phyloP scores from a whole-genome alignment of 805 yeast species.

The Sugiyamaella marilandica region DNA sequence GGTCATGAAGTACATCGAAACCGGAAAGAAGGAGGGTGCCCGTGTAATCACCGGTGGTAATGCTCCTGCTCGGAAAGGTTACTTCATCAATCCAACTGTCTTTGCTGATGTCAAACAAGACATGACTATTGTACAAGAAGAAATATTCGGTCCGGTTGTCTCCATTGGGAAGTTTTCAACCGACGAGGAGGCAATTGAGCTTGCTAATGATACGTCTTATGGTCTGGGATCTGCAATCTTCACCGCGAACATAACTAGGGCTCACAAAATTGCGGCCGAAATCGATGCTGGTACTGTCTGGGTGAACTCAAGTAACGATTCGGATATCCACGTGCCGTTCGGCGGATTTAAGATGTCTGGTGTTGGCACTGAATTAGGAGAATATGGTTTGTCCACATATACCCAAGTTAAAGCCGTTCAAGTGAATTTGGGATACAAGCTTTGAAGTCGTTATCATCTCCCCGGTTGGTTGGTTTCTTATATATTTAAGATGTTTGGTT shows the following conservation, averaged over 20 bases:
- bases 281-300: slow-evolving; percentile 86
- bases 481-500: too few relatives aligned
- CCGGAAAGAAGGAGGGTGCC: slow-evolving; percentile 83
- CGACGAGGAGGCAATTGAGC: slow-evolving; percentile 70
- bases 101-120: slow-evolving; percentile 74
- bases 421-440: slow-evolving; percentile 25
- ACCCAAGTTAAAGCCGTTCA: slow-evolving; percentile 80
- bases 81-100: slow-evolving; percentile 62
- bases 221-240: slow-evolving; percentile 81
- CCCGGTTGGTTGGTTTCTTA: too few relatives aligned
- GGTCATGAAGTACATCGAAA: slow-evolving; percentile 68
- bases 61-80: slow-evolving; percentile 40
- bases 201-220: slow-evolving; percentile 76
- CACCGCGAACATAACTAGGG: slow-evolving; percentile 68
- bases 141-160: slow-evolving; percentile 93
- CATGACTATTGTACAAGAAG: slow-evolving; percentile 77
- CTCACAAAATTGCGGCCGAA: slow-evolving; percentile 67
- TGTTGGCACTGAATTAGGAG: slow-evolving; percentile 90
- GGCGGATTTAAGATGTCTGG: slow-evolving; percentile 93
- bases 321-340: slow-evolving; percentile 83
- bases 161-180: slow-evolving; percentile 75
- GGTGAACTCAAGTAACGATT: slow-evolving; percentile 86
- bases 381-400: slow-evolving; percentile 79
- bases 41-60: slow-evolving; percentile 78
- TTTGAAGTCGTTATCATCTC: not conserved